Evolutionary conservation across 441 rosid genomes (phyloP).

Genomic region (Dalechampia spathulata): DNA sequence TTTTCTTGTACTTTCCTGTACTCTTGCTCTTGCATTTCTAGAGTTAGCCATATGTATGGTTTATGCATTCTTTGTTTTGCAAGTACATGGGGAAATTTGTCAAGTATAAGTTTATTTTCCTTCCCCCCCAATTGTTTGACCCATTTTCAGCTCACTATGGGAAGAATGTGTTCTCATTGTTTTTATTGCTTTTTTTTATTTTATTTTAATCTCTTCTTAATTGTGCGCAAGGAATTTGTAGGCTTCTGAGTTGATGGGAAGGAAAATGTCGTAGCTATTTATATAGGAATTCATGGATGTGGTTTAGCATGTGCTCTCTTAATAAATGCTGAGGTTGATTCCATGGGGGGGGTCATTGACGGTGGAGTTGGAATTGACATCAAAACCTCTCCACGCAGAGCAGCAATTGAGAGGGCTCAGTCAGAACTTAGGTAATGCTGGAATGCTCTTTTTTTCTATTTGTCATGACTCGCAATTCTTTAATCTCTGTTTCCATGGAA

Average conservation of each 20-base stretch:
- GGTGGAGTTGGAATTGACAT: constrained; percentile 86
- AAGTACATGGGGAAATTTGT: too few species aligned
- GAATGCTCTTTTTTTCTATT: constrained; percentile 12
- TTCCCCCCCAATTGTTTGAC: too few species aligned
- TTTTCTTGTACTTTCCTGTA: too few species aligned
- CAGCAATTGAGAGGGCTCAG: constrained; percentile 96
- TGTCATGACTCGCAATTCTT: not conserved
- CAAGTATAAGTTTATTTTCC: too few species aligned
- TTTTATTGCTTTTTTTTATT: not conserved
- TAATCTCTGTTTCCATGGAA: constrained; percentile 1
- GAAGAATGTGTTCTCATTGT: not conserved
- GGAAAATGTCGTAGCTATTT: constrained; percentile 24
- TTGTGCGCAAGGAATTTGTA: constrained; percentile 17
- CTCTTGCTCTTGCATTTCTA: too few species aligned
- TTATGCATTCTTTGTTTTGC: too few species aligned
- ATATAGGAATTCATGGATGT: constrained; percentile 75
- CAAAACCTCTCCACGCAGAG: constrained; percentile 86
- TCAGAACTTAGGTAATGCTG: constrained; percentile 77
- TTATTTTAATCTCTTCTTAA: constrained; percentile 1
- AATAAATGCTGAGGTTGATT: constrained; percentile 99
- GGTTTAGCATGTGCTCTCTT: constrained; percentile 52
- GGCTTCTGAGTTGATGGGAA: constrained; percentile 35
- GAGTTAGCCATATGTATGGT: too few species aligned
- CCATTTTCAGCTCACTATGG: not conserved
- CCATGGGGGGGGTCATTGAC: constrained; percentile 99